A percentile compares a stretch with the other conserved stretches of the same genome.
phyloP scores from a whole-genome alignment of 108 stramenopile species.

The Skeletonema tropicum region DNA sequence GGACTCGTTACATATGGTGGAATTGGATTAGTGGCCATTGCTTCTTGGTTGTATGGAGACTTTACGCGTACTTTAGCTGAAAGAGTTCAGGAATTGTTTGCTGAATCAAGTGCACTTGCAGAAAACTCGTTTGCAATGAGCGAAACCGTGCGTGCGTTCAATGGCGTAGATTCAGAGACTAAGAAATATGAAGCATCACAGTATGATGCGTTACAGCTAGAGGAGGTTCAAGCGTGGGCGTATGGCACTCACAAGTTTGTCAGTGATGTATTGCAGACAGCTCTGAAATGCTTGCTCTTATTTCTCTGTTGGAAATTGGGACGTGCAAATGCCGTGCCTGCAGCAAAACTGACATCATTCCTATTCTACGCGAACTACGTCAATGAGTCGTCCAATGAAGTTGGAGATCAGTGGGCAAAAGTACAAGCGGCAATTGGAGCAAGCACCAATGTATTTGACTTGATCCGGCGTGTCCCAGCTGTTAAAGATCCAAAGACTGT shows the following conservation, averaged over 20 bases:
- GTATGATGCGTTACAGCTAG: conserved; percentile 71
- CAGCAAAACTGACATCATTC: conserved; percentile 75
- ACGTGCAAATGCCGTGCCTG: conserved; percentile 62
- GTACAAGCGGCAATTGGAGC: conserved; percentile 85
- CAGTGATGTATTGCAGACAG: conserved; percentile 73
- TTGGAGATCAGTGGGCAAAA: conserved; percentile 89
- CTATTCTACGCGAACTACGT: conserved; percentile 87
- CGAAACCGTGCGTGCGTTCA: conserved; percentile 83
- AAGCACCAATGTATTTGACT: conserved; percentile 81
- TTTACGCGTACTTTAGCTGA: conserved; percentile 72
- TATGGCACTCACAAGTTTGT: conserved; percentile 85
- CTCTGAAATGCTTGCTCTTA: conserved; percentile 61
- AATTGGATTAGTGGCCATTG: conserved; percentile 67
- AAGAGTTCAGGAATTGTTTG: conserved; percentile 79
- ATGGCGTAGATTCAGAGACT: conserved; percentile 69
- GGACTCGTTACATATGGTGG: conserved; percentile 73
- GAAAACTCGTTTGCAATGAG: conserved; percentile 88
- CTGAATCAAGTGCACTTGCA: conserved; percentile 79
- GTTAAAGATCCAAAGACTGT: conserved; percentile 64
- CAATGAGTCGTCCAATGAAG: conserved; percentile 81
- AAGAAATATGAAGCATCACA: conserved; percentile 77
- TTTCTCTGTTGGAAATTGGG: conserved; percentile 76
- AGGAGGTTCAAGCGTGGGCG: conserved; percentile 89
- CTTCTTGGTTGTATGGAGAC: conserved; percentile 76
- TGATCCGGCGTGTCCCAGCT: conserved; percentile 69